A percentile compares a stretch with the other conserved stretches of the same genome.
Evolutionary conservation across 148 eudicot species (phyloP).

Genomic region (Chenopodium formosanum): DNA sequence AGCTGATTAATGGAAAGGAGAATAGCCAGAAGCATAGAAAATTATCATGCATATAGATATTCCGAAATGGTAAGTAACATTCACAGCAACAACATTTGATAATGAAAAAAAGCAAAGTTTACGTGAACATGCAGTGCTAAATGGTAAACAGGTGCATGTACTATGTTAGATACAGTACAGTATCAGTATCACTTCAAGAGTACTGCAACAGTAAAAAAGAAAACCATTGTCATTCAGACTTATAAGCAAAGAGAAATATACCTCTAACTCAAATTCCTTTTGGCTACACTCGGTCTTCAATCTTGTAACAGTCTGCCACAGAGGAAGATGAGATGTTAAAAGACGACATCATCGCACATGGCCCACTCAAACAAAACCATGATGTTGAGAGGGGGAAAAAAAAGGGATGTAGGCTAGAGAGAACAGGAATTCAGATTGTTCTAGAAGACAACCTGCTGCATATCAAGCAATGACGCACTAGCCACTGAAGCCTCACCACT

Average conservation of each 20-base stretch:
- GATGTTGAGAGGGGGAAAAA: background rate
- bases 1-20: background rate
- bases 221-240: background rate
- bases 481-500: constrained; percentile 80
- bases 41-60: no score
- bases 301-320: constrained; percentile 67
- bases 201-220: background rate
- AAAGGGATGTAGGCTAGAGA: background rate
- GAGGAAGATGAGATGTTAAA: background rate
- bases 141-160: background rate
- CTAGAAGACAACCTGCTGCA: constrained; percentile 72
- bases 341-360: background rate
- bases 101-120: background rate
- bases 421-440: background rate
- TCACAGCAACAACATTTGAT: no score
- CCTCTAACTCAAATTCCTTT: constrained; percentile 94
- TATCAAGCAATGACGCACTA: constrained; percentile 75
- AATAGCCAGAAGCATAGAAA: background rate
- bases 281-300: constrained; percentile 86
- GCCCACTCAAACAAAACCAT: background rate
- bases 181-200: background rate
- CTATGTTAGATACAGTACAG: background rate
- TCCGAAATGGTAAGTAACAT: no score
- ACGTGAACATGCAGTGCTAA: background rate
- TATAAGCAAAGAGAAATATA: constrained; percentile 21